Conservation (phyloP, 2,329 filamentous ascomycete genomes). For the Calonectria pauciramosa region DNA sequence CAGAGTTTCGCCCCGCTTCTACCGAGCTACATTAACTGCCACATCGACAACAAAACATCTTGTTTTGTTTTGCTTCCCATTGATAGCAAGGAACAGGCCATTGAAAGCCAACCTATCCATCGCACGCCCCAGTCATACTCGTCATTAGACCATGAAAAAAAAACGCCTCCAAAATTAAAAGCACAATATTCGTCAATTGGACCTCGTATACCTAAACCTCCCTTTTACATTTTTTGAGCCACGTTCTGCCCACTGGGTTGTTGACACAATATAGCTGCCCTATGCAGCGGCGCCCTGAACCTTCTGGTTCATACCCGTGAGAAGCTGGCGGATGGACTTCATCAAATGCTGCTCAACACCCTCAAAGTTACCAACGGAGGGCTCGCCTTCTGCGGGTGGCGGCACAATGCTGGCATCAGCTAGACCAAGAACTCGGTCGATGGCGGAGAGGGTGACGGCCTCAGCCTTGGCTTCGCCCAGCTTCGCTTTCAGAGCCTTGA, state of each 20-base stretch:
- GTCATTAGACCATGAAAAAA: slow-evolving; percentile 45
- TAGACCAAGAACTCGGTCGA: slow-evolving; percentile 64
- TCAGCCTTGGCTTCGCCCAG: slow-evolving; percentile 60
- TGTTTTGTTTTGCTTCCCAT: slow-evolving; percentile 9
- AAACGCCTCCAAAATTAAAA: slow-evolving; percentile 35
- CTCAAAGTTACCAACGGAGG: slow-evolving; percentile 51
- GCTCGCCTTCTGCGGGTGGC: slow-evolving; percentile 50
- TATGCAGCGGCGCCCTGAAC: slow-evolving; percentile 39
- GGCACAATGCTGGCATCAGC: slow-evolving; percentile 59
- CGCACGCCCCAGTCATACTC: slow-evolving; percentile 40
- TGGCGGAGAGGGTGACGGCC: slow-evolving; percentile 63
- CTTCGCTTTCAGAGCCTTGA: slow-evolving; percentile 57
- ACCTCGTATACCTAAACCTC: slow-evolving; percentile 16
- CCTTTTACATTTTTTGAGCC: background rate
- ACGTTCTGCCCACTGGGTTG: background rate
- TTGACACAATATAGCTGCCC: background rate
- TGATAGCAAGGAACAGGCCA: slow-evolving; percentile 21
- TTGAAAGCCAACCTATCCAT: slow-evolving; percentile 36
- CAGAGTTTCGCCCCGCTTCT: slow-evolving; percentile 7
- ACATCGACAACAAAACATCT: slow-evolving; percentile 8
- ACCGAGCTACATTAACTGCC: slow-evolving; percentile 11
- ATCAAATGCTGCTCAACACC: slow-evolving; percentile 58
- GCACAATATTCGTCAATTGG: slow-evolving; percentile 28
- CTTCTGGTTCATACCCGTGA: slow-evolving; percentile 57
- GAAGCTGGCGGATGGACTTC: slow-evolving; percentile 55